Evolutionary conservation across 495 filamentous ascomycete genomes (phyloP).

Genomic region (Eremomyces bilateralis): DNA sequence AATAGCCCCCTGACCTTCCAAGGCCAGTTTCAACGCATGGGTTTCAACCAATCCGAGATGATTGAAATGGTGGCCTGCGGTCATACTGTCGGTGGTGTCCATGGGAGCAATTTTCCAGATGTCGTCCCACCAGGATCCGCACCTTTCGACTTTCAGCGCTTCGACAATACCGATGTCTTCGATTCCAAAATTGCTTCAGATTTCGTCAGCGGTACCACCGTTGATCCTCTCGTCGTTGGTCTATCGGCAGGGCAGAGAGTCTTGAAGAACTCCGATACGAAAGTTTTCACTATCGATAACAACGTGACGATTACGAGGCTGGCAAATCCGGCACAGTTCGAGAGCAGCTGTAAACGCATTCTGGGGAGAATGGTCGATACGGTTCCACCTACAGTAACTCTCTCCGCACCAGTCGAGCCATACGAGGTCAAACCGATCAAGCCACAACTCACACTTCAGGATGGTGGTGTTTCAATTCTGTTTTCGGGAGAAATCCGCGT

Average conservation of each 20-base stretch:
- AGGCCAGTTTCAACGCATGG: slow-evolving; percentile 34
- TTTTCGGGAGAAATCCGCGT: slow-evolving; percentile 23
- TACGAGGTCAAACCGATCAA: slow-evolving; percentile 37
- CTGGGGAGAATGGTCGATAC: slow-evolving; percentile 40
- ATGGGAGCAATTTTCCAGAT: slow-evolving; percentile 30
- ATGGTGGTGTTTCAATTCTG: slow-evolving; percentile 15
- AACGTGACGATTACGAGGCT: slow-evolving; percentile 32
- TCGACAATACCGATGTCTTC: slow-evolving; percentile 27
- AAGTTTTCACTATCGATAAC: slow-evolving; percentile 32
- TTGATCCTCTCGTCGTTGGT: slow-evolving; percentile 28
- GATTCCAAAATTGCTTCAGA: slow-evolving; percentile 35
- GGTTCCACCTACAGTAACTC: slow-evolving; percentile 27
- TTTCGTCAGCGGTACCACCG: slow-evolving; percentile 30
- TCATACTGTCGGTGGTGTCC: slow-evolving; percentile 39
- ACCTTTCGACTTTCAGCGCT: slow-evolving; percentile 23
- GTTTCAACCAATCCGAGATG: slow-evolving; percentile 33
- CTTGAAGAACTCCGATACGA: slow-evolving; percentile 29
- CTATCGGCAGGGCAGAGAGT: slow-evolving; percentile 17
- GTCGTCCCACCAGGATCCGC: slow-evolving; percentile 27
- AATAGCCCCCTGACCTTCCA: slow-evolving; percentile 29
- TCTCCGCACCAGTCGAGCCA: slow-evolving; percentile 31
- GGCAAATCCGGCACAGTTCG: slow-evolving; percentile 22
- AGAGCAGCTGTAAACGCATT: slow-evolving; percentile 25
- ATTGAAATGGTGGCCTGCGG: slow-evolving; percentile 40
- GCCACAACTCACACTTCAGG: slow-evolving; percentile 19